phyloP scores from a whole-genome alignment of 208 protist genomes.

The Trypanosoma lewisi region DNA sequence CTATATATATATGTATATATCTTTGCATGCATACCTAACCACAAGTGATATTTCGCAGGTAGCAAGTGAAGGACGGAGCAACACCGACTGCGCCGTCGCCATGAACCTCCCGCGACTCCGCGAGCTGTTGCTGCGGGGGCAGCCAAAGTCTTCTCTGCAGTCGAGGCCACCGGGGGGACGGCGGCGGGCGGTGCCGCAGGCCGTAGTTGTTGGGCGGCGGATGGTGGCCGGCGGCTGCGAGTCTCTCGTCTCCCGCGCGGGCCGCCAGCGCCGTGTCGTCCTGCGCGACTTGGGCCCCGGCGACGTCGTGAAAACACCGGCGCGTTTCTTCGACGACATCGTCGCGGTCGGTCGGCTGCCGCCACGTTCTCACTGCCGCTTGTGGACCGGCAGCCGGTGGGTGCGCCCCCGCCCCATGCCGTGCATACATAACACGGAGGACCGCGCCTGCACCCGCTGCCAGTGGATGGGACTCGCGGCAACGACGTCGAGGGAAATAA shows the following conservation, averaged over 20 bases:
- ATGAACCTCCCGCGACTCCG: constrained; percentile 22
- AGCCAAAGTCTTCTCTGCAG: constrained; percentile 3
- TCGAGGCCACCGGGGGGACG: not conserved
- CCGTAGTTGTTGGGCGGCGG: constrained; percentile 31
- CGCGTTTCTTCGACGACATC: constrained; percentile 23
- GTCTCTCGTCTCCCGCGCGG: constrained; percentile 24
- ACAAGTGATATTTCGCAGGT: no score
- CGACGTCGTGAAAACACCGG: constrained; percentile 22
- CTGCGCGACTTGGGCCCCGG: constrained; percentile 28
- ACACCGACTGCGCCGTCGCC: no score
- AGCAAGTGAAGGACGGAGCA: not conserved
- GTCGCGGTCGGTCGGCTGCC: constrained; percentile 16
- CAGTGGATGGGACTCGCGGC: constrained; percentile 63
- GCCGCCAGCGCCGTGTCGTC: constrained; percentile 22
- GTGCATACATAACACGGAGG: constrained; percentile 30
- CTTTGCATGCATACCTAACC: no score
- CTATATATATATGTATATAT: no score
- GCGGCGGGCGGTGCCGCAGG: constrained; percentile 1
- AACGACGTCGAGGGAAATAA: constrained; percentile 34
- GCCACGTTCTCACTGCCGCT: constrained; percentile 16
- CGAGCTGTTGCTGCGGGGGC: constrained; percentile 1
- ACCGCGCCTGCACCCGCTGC: constrained; percentile 42
- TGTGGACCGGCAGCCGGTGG: constrained; percentile 26
- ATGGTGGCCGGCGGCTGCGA: constrained; percentile 51
- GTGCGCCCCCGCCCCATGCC: constrained; percentile 23